Base-by-base conservation (phyloP, 371 early-diverging fungal species). In the Mucor circinelloides region DNA sequence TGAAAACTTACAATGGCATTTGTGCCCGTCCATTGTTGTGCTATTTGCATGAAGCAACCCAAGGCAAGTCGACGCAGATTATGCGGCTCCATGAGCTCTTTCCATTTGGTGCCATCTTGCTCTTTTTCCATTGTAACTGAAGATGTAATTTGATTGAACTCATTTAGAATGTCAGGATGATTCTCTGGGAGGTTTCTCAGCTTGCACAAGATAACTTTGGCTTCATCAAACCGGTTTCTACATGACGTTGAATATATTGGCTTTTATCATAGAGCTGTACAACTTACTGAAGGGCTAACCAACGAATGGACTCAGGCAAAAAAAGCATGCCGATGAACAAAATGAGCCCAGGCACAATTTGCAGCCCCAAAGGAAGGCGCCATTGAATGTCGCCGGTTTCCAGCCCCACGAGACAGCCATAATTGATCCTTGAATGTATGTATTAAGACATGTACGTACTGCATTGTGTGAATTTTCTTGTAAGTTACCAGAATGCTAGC, bases 251-350 rank as follows among this genome's bases (percentile, higher is more conserved):
- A 88, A 75, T 69, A 94, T 89, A 19, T 85, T 25, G 23, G 15
- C 10, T n/a, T n/a, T n/a, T n/a, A n/a, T n/a, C n/a, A n/a, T n/a
- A n/a, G n/a, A n/a, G n/a, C n/a, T n/a, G n/a, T 8, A 23, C 6
- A 31, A 57, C 40, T 25, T 66, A 66, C 66, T 50, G 58, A 9
- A 66, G 59, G 2, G 86, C 79, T 68, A 95, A 76, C 93, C 94
- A 95, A 76, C 95, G 93, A 38, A 94, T 94, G 17, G 94, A 92
- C 70, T 72, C 85, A 42, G 94, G 95, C 77, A 94, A 83, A 73
- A 91, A 72, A 13, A 83, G 42, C 73, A 87, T 86, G 54, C 89
- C 73, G 27, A 80, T 8, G 9, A 89, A 63, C 54, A 95, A 78
- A 28, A 93, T 71, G 25, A 81, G 30, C 25, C 88, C 90, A n/a